phyloP scores from a whole-genome alignment of 2,329 filamentous ascomycete genomes.

The Beauveria australis region DNA sequence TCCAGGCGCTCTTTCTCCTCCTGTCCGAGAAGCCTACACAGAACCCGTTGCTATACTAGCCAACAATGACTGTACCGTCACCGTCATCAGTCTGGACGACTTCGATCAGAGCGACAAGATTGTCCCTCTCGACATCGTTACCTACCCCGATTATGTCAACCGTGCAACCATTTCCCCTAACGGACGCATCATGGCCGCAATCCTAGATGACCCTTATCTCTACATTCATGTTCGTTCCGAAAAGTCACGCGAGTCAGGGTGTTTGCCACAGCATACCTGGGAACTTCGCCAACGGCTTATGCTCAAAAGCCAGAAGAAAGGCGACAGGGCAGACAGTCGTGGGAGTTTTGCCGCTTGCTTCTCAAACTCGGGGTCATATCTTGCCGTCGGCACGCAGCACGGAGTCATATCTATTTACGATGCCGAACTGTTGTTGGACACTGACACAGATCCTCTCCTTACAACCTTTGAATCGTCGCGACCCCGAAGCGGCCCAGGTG shows the following conservation, averaged over 20 bases:
- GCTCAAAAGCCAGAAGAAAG: conserved; percentile 48
- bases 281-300: conserved; percentile 41
- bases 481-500: conserved; percentile 61
- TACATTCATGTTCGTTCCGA: conserved; percentile 65
- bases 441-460: conserved; percentile 53
- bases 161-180: conserved; percentile 91
- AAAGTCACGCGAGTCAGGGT: conserved; percentile 24
- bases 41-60: conserved; percentile 62
- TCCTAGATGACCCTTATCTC: conserved; percentile 78
- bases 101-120: conserved; percentile 35
- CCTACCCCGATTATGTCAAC: conserved; percentile 81
- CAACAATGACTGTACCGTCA: conserved; percentile 88
- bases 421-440: conserved; percentile 37
- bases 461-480: conserved; percentile 72
- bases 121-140: conserved; percentile 60
- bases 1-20: conserved; percentile 29
- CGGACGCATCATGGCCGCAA: conserved; percentile 68
- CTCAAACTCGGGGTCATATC: conserved; percentile 60
- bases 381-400: conserved; percentile 73
- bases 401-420: conserved; percentile 72
- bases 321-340: conserved; percentile 46
- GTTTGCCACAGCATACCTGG: conserved; percentile 39
- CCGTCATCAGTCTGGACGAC: conserved; percentile 68
- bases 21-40: conserved; percentile 33
- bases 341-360: conserved; percentile 75